Evolutionary conservation across 768 basidiomycete genomes (phyloP).

Genomic region (Erythrobasidium yunnanense): DNA sequence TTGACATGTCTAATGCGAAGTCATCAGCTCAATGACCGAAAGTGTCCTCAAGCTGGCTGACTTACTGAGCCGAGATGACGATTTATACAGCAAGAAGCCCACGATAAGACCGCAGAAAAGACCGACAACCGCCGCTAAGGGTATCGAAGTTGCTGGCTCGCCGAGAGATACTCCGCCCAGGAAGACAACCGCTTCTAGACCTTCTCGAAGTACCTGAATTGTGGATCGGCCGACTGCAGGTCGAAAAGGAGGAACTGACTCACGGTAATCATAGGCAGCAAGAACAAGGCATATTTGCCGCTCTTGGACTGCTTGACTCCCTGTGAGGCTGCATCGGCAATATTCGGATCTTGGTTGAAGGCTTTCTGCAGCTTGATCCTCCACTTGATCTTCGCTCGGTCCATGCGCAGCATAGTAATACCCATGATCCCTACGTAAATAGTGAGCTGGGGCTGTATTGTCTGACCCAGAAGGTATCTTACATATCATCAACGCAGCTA

Average conservation of each 20-base stretch:
- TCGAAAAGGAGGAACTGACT: too few species aligned
- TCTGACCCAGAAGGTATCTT: background rate
- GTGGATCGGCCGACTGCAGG: constrained; percentile 85
- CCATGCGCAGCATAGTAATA: constrained; percentile 86
- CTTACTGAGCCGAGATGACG: background rate
- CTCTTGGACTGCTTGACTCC: constrained; percentile 15
- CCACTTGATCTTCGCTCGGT: constrained; percentile 89
- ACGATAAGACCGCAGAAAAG: constrained; percentile 62
- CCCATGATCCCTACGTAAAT: constrained; percentile 85
- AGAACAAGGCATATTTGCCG: constrained; percentile 70
- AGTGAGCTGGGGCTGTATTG: constrained; percentile 42
- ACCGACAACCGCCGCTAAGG: constrained; percentile 78
- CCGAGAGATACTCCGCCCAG: constrained; percentile 57
- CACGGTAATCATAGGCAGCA: constrained; percentile 82
- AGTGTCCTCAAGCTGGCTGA: background rate
- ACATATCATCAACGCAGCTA: constrained; percentile 37
- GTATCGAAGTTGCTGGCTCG: constrained; percentile 69
- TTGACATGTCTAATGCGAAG: constrained; percentile 57
- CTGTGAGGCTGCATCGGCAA: constrained; percentile 35
- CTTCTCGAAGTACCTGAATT: constrained; percentile 65
- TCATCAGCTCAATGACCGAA: constrained; percentile 47
- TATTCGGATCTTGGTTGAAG: constrained; percentile 46
- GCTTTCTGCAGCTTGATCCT: constrained; percentile 71
- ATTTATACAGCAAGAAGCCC: constrained; percentile 46
- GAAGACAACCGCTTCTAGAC: background rate